A percentile compares a stretch with the other conserved stretches of the same genome.
Conservation (phyloP, 2,329 filamentous ascomycete genomes). For the Pyrenophora seminiperda region DNA sequence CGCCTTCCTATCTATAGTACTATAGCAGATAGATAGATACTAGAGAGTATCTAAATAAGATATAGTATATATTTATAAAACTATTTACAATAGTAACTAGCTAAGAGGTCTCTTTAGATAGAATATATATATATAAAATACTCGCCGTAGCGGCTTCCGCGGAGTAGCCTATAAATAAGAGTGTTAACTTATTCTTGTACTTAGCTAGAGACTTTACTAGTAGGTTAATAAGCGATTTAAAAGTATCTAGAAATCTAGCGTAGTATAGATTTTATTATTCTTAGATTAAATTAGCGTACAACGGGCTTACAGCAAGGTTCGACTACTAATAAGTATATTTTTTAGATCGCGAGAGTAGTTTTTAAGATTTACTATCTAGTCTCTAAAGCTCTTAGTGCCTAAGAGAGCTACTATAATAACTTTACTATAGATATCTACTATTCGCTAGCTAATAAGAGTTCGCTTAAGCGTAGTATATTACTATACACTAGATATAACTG, state of each 20-base stretch:
- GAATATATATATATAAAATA: slow-evolving; percentile 1
- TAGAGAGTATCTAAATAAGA: slow-evolving; percentile 1
- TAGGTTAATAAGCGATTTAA: background rate
- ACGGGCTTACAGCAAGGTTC: background rate
- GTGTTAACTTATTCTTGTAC: background rate
- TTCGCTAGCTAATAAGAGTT: background rate
- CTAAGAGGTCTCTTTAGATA: background rate
- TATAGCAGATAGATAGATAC: background rate
- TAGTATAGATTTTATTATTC: background rate
- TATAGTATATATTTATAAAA: background rate
- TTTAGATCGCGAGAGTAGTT: background rate
- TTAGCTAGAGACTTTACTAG: background rate
- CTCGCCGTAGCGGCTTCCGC: slow-evolving; percentile 2
- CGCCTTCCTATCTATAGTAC: background rate
- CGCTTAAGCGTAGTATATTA: background rate
- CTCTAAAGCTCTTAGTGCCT: background rate
- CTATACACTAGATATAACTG: slow-evolving; percentile 1
- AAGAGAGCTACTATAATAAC: slow-evolving; percentile 1
- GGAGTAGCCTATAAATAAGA: slow-evolving; percentile 4
- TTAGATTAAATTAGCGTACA: background rate
- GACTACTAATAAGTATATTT: background rate
- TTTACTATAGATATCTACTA: background rate
- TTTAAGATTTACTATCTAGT: slow-evolving; percentile 1
- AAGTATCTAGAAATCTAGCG: background rate
- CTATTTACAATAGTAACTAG: background rate